Percentiles rank a stretch among this genome's conserved stretches.
phyloP scores from a whole-genome alignment of 1,284 basidiomycete species.

The Boletus sp. region DNA sequence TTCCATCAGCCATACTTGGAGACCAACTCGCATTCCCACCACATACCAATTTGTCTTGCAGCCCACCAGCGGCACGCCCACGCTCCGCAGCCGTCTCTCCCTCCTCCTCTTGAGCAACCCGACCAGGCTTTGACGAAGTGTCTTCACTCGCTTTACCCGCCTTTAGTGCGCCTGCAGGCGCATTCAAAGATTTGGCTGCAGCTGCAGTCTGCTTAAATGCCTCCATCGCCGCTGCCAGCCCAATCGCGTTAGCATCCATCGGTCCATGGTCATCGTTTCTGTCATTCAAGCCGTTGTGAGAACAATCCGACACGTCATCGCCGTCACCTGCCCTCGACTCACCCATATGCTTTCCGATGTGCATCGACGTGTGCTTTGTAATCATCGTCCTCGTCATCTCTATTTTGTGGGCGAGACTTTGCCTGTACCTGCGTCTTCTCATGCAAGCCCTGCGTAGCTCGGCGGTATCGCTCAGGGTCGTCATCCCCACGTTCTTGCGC shows the following conservation, averaged over 20 bases:
- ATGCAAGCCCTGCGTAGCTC: constrained; percentile 24
- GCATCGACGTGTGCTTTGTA: constrained; percentile 24
- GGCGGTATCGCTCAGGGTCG: constrained; percentile 21
- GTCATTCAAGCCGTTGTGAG: neutral
- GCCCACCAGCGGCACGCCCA: constrained; percentile 15
- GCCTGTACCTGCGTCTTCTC: constrained; percentile 19
- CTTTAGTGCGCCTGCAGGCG: constrained; percentile 21
- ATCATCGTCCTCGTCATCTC: constrained; percentile 5
- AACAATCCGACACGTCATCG: neutral
- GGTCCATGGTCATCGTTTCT: constrained; percentile 25
- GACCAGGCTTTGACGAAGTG: constrained; percentile 1
- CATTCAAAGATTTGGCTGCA: constrained; percentile 2
- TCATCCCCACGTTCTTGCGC: constrained; percentile 21
- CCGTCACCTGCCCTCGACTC: constrained; percentile 4
- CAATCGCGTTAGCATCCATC: constrained; percentile 30
- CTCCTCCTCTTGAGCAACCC: neutral
- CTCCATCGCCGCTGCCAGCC: constrained; percentile 31
- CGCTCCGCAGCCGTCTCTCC: constrained; percentile 8
- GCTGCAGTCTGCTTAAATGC: constrained; percentile 30
- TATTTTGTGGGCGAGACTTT: constrained; percentile 4
- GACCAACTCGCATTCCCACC: neutral
- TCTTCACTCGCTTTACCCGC: constrained; percentile 6
- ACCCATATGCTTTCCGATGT: constrained; percentile 34
- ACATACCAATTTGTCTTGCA: constrained; percentile 34
- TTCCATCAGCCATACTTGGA: constrained; percentile 1